Base-by-base conservation (phyloP, 2,329 filamentous ascomycete genomes). In the Hansfordia pulvinata region DNA sequence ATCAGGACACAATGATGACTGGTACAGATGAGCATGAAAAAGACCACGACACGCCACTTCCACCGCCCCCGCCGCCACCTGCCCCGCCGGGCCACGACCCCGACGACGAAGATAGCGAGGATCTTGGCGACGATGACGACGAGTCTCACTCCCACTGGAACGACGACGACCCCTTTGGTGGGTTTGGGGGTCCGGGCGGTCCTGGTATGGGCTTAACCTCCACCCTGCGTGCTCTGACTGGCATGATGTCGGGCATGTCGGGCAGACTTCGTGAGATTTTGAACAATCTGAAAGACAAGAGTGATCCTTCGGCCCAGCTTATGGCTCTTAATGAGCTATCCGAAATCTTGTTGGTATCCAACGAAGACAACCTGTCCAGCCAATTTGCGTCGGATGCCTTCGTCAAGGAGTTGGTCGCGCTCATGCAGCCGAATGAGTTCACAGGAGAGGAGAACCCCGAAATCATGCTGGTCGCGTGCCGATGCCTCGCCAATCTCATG, bases 401-500 rank as follows among this genome's bases (percentile, higher is more conserved):
- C 46, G 84, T 98, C 30, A 94, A 93, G 54, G 90, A 98, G 54
- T 63, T 98, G 27, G 85, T 98, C 25, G 56, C 66, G 9, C 58
- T 98, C 40, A 96, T 98, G 90, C 80, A 92, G 41, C 80, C 83
- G 3, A 83, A 82, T 45, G 84, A 92, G 30, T 74, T 82, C 36
- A 66, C 60, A 1, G 76, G 75, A 13, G 84, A 93, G 42, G 85
- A 92, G 48, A 94, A 93, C 40, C 82, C 86, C 0, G 90, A 98
- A 51, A 83, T 96, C 34, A 96, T 96, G 88, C 74, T 98, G 9
- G 65, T 96, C 33, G 88, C 90, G 12, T 98, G 90, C 47, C 80
- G 92, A 33, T 96, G 84, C 52, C 69, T 98, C 41, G 90, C 90
- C 32, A 96, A 98, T 49, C 55, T 98, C 29, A 98, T 98, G 90